phyloP scores from a whole-genome alignment of 2,329 filamentous ascomycete species.

The Fusarium brevicatenulatum region DNA sequence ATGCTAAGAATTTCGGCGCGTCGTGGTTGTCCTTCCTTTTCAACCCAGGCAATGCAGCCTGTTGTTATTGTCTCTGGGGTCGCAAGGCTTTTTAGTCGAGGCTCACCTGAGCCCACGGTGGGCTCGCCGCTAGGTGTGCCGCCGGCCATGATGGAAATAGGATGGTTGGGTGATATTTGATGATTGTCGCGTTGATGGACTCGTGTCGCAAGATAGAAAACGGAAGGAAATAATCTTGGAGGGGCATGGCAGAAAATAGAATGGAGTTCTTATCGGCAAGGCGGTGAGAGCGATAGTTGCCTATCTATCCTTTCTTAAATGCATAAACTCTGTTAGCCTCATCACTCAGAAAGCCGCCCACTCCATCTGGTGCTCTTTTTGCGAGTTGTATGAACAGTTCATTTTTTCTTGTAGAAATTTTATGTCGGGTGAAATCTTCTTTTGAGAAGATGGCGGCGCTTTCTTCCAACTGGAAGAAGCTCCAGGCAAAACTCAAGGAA shows the following conservation, averaged over 20 bases:
- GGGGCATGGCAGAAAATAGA: constrained; percentile 45
- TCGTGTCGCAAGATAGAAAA: constrained; percentile 18
- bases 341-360: constrained; percentile 8
- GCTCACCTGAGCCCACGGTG: constrained; percentile 66
- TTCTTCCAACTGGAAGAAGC: constrained; percentile 81
- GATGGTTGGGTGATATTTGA: constrained; percentile 32
- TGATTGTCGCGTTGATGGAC: constrained; percentile 36
- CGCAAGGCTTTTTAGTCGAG: constrained; percentile 79
- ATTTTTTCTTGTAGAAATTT: neutral
- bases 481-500: constrained; percentile 70
- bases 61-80: constrained; percentile 81
- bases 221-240: constrained; percentile 35
- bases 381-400: constrained; percentile 9
- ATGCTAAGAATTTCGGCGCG: constrained; percentile 98
- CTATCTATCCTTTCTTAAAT: constrained; percentile 38
- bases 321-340: constrained; percentile 37
- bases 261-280: constrained; percentile 36
- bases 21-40: constrained; percentile 81
- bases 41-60: constrained; percentile 70
- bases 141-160: constrained; percentile 62
- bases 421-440: neutral
- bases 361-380: constrained; percentile 3
- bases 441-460: constrained; percentile 54
- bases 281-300: constrained; percentile 37
- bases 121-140: constrained; percentile 61